These are phyloP conservation scores for Pseudotsuga menziesii DNA, from an alignment of 75 land plant species.

Conservation along the genomic window DNA sequence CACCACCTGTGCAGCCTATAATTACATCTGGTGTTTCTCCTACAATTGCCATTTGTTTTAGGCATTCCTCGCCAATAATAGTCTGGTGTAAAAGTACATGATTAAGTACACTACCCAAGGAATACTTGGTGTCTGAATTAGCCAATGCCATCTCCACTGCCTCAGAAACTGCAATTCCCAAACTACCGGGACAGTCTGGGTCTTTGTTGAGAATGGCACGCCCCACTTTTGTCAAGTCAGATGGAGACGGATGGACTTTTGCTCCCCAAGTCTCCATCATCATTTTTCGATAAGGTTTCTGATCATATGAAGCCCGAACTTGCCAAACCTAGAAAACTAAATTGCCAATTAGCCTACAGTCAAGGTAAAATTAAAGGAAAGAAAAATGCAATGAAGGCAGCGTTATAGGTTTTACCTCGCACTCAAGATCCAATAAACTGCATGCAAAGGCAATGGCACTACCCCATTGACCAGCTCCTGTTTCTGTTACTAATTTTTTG, in stretches of 20 bases:
- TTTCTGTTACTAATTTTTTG: slow-evolving; percentile 83
- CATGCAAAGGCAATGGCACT: slow-evolving; percentile 87
- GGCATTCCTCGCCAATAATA: slow-evolving; percentile 86
- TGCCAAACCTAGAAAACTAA: slow-evolving; percentile 82
- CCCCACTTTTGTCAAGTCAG: slow-evolving; percentile 60
- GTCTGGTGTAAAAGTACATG: slow-evolving; percentile 95
- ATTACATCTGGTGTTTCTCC: slow-evolving; percentile 85
- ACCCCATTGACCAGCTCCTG: slow-evolving; percentile 98
- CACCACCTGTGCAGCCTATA: slow-evolving; percentile 94
- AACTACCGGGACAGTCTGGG: slow-evolving; percentile 76
- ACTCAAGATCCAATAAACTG: slow-evolving; percentile 62
- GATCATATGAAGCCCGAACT: slow-evolving; percentile 94
- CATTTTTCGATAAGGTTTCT: slow-evolving; percentile 78
- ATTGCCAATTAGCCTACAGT: background rate
- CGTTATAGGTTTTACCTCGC: slow-evolving; percentile 48
- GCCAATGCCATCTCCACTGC: slow-evolving; percentile 82
- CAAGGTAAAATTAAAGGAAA: slow-evolving; percentile 7
- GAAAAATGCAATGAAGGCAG: slow-evolving; percentile 5
- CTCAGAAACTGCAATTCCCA: slow-evolving; percentile 91
- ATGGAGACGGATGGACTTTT: slow-evolving; percentile 87
- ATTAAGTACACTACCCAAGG: slow-evolving; percentile 89
- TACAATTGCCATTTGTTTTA: slow-evolving; percentile 62
- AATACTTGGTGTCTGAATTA: slow-evolving; percentile 71
- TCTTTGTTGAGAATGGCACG: slow-evolving; percentile 48
- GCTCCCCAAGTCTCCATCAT: slow-evolving; percentile 99